phyloP scores from a whole-genome alignment of 306 rosid genomes.

The Parietaria judaica region DNA sequence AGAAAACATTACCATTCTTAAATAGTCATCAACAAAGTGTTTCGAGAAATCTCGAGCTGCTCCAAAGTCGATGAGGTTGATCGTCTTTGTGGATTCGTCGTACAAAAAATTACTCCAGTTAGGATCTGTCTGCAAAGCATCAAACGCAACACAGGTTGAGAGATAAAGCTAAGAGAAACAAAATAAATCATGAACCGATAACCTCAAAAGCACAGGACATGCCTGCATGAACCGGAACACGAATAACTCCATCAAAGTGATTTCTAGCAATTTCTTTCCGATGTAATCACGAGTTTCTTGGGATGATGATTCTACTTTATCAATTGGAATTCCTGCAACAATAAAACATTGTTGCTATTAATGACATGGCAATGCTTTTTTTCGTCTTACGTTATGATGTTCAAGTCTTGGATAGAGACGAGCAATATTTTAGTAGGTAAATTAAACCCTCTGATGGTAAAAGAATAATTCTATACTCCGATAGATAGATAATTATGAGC shows the following conservation, averaged over 20 bases:
- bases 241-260: slow-evolving; percentile 74
- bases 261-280: slow-evolving; percentile 79
- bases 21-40: slow-evolving; percentile 73
- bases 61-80: slow-evolving; percentile 92
- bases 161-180: slow-evolving; percentile 15
- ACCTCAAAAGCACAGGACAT: slow-evolving; percentile 20
- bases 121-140: slow-evolving; percentile 83
- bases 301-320: slow-evolving; percentile 71
- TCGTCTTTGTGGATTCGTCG: slow-evolving; percentile 49
- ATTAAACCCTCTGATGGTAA: too few relatives aligned
- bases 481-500: too few relatives aligned
- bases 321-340: slow-evolving; percentile 80
- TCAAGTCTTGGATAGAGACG: neutral
- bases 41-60: slow-evolving; percentile 86
- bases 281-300: slow-evolving; percentile 84
- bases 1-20: slow-evolving; percentile 66
- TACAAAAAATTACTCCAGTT: slow-evolving; percentile 96
- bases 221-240: slow-evolving; percentile 89
- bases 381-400: slow-evolving; percentile 5
- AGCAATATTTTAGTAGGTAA: too few relatives aligned
- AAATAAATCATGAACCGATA: slow-evolving; percentile 1
- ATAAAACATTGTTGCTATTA: slow-evolving; percentile 22
- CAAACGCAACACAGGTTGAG: slow-evolving; percentile 23
- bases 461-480: too few relatives aligned
- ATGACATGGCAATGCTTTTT: neutral